A percentile compares a stretch with the other conserved stretches of the same genome.
phyloP scores from a whole-genome alignment of 169 alveolate genomes.

The Plasmodium coatneyi region DNA sequence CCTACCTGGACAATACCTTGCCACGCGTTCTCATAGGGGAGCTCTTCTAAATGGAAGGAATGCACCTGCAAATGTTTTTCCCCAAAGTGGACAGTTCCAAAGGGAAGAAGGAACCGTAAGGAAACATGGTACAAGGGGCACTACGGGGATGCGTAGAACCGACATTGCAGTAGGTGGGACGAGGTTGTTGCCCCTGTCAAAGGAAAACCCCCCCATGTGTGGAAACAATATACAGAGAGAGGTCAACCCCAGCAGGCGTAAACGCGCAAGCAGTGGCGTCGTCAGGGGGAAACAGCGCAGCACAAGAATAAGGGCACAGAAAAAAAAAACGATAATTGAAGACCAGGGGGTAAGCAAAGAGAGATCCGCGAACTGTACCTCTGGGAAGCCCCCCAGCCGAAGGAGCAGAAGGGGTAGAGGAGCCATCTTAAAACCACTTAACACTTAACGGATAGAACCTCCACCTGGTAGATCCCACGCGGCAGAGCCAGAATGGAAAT shows the following conservation, averaged over 20 bases:
- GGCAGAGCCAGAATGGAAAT: not conserved
- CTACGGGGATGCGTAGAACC: not conserved
- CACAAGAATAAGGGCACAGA: not conserved
- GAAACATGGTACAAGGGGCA: not conserved
- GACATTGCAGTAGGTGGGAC: not conserved
- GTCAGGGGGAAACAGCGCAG: not conserved
- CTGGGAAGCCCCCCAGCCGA: too few species aligned
- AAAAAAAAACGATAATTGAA: not conserved
- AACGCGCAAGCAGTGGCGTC: too few species aligned
- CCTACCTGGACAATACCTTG: too few species aligned
- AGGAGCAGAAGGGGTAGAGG: not conserved
- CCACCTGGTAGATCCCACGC: not conserved
- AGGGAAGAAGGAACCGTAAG: not conserved
- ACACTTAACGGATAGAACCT: not conserved
- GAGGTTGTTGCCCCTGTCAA: not conserved
- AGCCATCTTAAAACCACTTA: not conserved
- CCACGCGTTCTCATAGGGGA: not conserved
- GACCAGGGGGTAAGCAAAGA: not conserved
- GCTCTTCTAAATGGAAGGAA: not conserved
- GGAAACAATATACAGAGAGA: not conserved
- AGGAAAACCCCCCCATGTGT: not conserved
- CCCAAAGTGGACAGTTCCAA: not conserved
- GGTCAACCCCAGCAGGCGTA: too few species aligned
- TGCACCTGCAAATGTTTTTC: not conserved
- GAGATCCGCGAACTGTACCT: not conserved